Evolutionary conservation across 2,329 filamentous ascomycete genomes (phyloP), one percentile per base, ranked within the genome.

Genomic region (Stemphylium beticola): DNA sequence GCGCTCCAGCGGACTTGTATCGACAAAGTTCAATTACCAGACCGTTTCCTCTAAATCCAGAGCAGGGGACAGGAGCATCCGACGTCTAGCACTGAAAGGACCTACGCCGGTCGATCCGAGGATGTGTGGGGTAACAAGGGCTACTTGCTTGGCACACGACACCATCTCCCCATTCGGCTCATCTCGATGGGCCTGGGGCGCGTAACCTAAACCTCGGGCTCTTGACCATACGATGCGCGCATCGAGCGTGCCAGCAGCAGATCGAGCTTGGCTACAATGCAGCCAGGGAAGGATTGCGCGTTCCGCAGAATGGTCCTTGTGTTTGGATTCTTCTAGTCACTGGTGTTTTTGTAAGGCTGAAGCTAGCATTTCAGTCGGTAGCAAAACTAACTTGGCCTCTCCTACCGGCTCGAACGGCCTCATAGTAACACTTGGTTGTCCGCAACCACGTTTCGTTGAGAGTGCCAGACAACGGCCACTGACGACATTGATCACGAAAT

Each of bases 91-190:
- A 36, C 49, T 49, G 33, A 56, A 55, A 57, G 54, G 37, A 49
- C 49, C 29, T 44, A 51, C 52, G 59, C 65, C 66, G 66, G 58
- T 60, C 36, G 57, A 66, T 64, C 67, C 63, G 64, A 53, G 34
- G 34, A 51, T 65, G 67, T 71, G 69, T 69, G 69, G 68, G 66
- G 65, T 64, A 66, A 46, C 37, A 38, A 57, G 55, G 34, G 57
- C 48, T 58, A 34, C 8, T 20, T 9, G 15, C 69, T 73, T 70
- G 71, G 68, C 68, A 57, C 37, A 72, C 71, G 56, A 61, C 24
- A 66, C 60, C 61, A 72, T 67, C 56, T 57, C 58, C 62, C 32
- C 53, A 64, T 38, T 26, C 52, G 61, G 44, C 31, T 56, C 44
- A 57, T 46, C 57, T 52, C 20, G 49, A 57, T 41, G 17, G 36